phyloP scores from a whole-genome alignment of 179 eudicot species.

The Drosera spatulata region DNA sequence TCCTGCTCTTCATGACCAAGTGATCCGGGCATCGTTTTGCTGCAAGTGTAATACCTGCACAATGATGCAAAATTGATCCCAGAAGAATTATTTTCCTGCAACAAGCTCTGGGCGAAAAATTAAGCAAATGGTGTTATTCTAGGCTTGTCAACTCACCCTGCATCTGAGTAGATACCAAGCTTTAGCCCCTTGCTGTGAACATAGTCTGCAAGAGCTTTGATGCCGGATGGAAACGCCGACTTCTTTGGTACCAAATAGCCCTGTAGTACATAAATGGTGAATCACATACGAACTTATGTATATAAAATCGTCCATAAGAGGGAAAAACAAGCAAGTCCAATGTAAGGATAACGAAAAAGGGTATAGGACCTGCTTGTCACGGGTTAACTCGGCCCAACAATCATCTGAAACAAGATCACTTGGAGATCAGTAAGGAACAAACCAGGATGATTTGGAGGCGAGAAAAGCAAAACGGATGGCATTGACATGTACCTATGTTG shows the following conservation, averaged over 20 bases:
- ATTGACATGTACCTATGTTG: slow-evolving; percentile 50
- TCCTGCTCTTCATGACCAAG: slow-evolving; percentile 81
- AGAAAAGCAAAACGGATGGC: background rate
- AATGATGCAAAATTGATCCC: background rate
- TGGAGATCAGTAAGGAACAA: no score
- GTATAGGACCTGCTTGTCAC: slow-evolving; percentile 32
- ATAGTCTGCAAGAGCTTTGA: slow-evolving; percentile 79
- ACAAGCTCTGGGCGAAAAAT: no score
- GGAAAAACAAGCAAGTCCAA: no score
- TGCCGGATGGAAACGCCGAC: slow-evolving; percentile 78
- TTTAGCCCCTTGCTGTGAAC: slow-evolving; percentile 85
- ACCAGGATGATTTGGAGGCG: background rate
- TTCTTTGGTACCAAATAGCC: slow-evolving; percentile 60
- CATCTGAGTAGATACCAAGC: slow-evolving; percentile 87
- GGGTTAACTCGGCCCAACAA: slow-evolving; percentile 79
- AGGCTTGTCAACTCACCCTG: slow-evolving; percentile 41
- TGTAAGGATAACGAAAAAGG: background rate
- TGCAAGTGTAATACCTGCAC: slow-evolving; percentile 23
- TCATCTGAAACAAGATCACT: slow-evolving; percentile 42
- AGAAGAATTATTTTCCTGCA: no score
- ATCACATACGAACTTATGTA: no score
- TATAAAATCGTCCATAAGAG: no score
- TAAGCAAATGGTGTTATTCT: no score
- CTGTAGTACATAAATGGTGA: slow-evolving; percentile 17
- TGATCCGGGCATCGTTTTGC: slow-evolving; percentile 82